Evolutionary conservation across 2,329 filamentous ascomycete genomes (phyloP).

Genomic region (Ceratocystis papillata): DNA sequence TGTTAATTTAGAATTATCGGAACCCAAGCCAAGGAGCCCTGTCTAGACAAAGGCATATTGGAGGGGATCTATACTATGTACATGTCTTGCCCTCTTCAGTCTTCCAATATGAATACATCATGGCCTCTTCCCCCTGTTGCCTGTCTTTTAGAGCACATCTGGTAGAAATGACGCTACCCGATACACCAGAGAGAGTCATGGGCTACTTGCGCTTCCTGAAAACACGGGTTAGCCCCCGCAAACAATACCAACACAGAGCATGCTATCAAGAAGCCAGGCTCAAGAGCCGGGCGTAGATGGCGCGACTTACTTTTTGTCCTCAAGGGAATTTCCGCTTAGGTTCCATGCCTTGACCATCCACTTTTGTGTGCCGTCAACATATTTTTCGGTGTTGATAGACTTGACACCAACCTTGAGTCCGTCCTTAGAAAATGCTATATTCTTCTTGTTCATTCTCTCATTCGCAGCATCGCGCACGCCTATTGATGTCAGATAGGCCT

Average conservation of each 20-base stretch:
- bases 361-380: slow-evolving; percentile 63
- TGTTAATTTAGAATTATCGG: slow-evolving; percentile 5
- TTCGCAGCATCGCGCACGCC: slow-evolving; percentile 56
- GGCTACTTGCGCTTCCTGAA: too few species aligned
- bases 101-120: too few species aligned
- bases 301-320: slow-evolving; percentile 27
- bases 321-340: slow-evolving; percentile 34
- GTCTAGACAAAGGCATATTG: too few species aligned
- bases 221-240: too few species aligned
- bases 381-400: slow-evolving; percentile 56
- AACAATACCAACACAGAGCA: too few species aligned
- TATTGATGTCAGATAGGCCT: slow-evolving; percentile 57
- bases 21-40: neutral
- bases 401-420: slow-evolving; percentile 62
- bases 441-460: slow-evolving; percentile 62
- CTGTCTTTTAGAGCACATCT: too few species aligned
- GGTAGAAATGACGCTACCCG: too few species aligned
- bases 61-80: too few species aligned
- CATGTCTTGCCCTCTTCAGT: too few species aligned
- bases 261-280: slow-evolving; percentile 10
- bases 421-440: slow-evolving; percentile 65
- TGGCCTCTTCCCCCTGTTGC: too few species aligned
- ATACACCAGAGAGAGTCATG: too few species aligned
- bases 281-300: neutral
- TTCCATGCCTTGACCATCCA: slow-evolving; percentile 58